Conservation (phyloP, 192 early-diverging fungal genomes). For the Spizellomyces punctatus region DNA sequence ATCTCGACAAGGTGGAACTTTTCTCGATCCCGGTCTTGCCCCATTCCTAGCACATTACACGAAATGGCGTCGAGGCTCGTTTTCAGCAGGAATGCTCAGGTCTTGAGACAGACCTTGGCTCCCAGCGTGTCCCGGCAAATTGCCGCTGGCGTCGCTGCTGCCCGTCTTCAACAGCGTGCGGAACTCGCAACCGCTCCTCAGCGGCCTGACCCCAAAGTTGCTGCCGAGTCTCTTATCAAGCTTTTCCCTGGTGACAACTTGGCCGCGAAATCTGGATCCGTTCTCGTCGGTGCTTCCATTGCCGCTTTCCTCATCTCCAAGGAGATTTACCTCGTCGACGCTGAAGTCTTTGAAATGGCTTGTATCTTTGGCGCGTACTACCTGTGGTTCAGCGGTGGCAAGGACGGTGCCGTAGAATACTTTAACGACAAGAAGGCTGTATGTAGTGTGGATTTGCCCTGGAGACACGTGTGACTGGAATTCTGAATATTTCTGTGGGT, state of each 20-base stretch:
- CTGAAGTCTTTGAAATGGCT: slow-evolving; percentile 84
- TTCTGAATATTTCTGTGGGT: not conserved
- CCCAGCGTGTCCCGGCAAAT: slow-evolving; percentile 15
- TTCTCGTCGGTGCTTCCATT: slow-evolving; percentile 80
- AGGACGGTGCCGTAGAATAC: slow-evolving; percentile 83
- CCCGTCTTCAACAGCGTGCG: slow-evolving; percentile 26
- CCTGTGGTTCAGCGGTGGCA: slow-evolving; percentile 75
- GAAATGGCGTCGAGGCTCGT: not conserved
- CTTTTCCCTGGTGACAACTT: slow-evolving; percentile 88
- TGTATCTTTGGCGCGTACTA: slow-evolving; percentile 80
- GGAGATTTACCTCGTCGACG: slow-evolving; percentile 97
- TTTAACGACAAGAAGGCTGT: slow-evolving; percentile 55
- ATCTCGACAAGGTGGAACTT: not conserved
- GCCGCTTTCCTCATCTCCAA: slow-evolving; percentile 91
- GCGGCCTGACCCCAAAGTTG: slow-evolving; percentile 68
- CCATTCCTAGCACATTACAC: not conserved
- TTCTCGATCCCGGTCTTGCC: not conserved
- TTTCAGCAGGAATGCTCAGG: not conserved
- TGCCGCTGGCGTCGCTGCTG: slow-evolving; percentile 5
- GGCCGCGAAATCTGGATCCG: slow-evolving; percentile 85
- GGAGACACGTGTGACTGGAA: not conserved
- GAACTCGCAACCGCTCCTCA: slow-evolving; percentile 12
- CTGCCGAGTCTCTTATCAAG: slow-evolving; percentile 90
- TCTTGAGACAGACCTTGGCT: slow-evolving; percentile 17
- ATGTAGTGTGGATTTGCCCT: slow-evolving; percentile 7